Evolutionary conservation across 2,329 filamentous ascomycete genomes (phyloP).

Genomic region (Paracoccidioides lutzii): DNA sequence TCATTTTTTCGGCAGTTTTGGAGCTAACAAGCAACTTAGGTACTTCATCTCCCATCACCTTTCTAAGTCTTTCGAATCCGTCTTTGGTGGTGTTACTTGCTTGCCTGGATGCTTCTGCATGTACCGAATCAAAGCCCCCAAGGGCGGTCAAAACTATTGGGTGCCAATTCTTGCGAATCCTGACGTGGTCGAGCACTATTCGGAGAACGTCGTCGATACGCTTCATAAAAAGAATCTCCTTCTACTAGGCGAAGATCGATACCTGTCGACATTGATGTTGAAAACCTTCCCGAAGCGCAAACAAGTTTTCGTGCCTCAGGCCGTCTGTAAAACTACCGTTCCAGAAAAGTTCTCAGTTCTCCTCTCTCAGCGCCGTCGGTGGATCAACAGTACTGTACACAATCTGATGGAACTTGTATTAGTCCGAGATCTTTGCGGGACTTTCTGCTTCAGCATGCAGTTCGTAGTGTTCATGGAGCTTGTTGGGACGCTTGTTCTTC

Average conservation of each 20-base stretch:
- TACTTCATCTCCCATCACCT: conserved; percentile 98
- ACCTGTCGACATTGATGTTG: conserved; percentile 92
- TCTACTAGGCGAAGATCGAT: conserved; percentile 84
- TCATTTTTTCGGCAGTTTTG: not conserved
- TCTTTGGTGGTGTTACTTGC: conserved; percentile 98
- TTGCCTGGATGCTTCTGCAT: conserved; percentile 98
- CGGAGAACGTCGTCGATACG: conserved; percentile 96
- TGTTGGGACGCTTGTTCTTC: conserved; percentile 83
- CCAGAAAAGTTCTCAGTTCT: conserved; percentile 86
- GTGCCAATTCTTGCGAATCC: conserved; percentile 97
- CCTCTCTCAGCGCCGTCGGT: conserved; percentile 85
- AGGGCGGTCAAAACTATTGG: conserved; percentile 98
- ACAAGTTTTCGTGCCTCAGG: conserved; percentile 95
- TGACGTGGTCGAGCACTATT: conserved; percentile 97
- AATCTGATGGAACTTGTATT: conserved; percentile 96
- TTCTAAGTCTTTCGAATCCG: conserved; percentile 92
- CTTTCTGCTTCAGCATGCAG: conserved; percentile 99
- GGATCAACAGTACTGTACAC: conserved; percentile 99
- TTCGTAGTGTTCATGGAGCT: conserved; percentile 95
- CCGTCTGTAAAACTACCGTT: conserved; percentile 96
- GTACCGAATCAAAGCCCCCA: conserved; percentile 99
- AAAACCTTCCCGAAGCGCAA: conserved; percentile 98
- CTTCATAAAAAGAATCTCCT: conserved; percentile 95
- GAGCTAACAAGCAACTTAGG: conserved; percentile 16
- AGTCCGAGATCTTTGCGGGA: conserved; percentile 90